Evolutionary conservation across 169 alveolate genomes (phyloP).

Genomic region (Plasmodium malariae): DNA sequence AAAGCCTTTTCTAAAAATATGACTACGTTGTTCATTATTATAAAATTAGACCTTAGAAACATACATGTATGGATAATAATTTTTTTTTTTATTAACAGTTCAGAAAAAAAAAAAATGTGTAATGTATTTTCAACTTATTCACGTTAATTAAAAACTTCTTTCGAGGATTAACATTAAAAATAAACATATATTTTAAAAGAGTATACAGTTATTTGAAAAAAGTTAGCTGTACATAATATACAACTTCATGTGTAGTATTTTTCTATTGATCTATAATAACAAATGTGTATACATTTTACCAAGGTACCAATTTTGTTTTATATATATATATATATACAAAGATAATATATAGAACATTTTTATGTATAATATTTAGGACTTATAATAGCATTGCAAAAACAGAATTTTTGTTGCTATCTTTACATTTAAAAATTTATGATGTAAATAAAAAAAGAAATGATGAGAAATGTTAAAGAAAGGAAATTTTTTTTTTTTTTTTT

Average conservation of each 20-base stretch:
- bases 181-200: constrained; percentile 15
- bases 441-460: constrained; percentile 5
- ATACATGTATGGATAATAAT: too few species aligned
- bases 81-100: constrained; percentile 63
- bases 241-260: constrained; percentile 8
- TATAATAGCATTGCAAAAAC: constrained; percentile 27
- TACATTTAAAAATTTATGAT: background rate
- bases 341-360: background rate
- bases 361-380: background rate
- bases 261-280: constrained; percentile 24
- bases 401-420: constrained; percentile 12
- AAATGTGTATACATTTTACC: background rate
- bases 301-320: background rate
- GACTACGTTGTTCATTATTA: too few species aligned
- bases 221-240: background rate
- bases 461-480: constrained; percentile 10
- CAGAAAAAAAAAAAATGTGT: constrained; percentile 27
- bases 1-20: too few species aligned
- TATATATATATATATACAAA: background rate
- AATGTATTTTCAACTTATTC: constrained; percentile 26
- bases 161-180: constrained; percentile 9
- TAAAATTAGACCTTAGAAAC: too few species aligned
- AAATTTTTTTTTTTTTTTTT: constrained; percentile 22
- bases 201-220: constrained; percentile 10
- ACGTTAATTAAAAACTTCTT: constrained; percentile 21